Percentiles rank a stretch among this genome's conserved stretches.
Conservation (phyloP, 495 filamentous ascomycete genomes). For the Ascodesmis nigricans region DNA sequence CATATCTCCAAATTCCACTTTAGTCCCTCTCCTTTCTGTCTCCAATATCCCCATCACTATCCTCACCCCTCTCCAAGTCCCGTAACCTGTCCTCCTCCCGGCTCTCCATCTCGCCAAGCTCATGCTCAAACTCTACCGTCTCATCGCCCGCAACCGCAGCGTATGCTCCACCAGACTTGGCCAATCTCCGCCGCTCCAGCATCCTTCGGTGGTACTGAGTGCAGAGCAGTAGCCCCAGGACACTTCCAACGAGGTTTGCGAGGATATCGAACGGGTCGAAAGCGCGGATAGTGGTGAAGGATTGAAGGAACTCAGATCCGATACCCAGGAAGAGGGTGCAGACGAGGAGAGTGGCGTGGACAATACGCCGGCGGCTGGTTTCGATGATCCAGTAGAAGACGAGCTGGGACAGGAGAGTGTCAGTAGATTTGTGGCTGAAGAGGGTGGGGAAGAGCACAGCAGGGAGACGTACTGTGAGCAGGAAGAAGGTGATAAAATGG, state of each 20-base stretch:
- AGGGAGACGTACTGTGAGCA: slow-evolving; percentile 35
- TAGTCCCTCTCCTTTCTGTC: no score
- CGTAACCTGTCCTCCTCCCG: no score
- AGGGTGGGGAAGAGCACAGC: not conserved
- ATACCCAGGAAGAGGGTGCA: slow-evolving; percentile 29
- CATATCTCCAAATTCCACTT: no score
- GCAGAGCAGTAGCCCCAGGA: slow-evolving; percentile 46
- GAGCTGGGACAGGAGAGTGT: slow-evolving; percentile 22
- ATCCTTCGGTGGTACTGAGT: slow-evolving; percentile 87
- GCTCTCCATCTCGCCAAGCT: not conserved
- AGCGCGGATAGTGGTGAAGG: no score
- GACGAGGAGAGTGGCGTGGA: slow-evolving; percentile 66
- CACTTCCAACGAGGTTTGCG: slow-evolving; percentile 67
- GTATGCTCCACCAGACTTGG: no score
- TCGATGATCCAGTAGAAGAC: slow-evolving; percentile 96
- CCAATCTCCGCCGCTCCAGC: slow-evolving; percentile 66
- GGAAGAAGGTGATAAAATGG: slow-evolving; percentile 74
- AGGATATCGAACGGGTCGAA: slow-evolving; percentile 76
- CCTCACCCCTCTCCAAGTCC: no score
- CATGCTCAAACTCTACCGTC: slow-evolving; percentile 7
- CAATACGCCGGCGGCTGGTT: slow-evolving; percentile 56
- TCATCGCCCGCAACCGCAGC: slow-evolving; percentile 34
- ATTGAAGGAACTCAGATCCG: slow-evolving; percentile 75
- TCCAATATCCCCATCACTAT: no score
- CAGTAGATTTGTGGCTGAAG: not conserved